Evolutionary conservation across 2,329 filamentous ascomycete genomes (phyloP).

Genomic region (Dactylellina cionopaga): DNA sequence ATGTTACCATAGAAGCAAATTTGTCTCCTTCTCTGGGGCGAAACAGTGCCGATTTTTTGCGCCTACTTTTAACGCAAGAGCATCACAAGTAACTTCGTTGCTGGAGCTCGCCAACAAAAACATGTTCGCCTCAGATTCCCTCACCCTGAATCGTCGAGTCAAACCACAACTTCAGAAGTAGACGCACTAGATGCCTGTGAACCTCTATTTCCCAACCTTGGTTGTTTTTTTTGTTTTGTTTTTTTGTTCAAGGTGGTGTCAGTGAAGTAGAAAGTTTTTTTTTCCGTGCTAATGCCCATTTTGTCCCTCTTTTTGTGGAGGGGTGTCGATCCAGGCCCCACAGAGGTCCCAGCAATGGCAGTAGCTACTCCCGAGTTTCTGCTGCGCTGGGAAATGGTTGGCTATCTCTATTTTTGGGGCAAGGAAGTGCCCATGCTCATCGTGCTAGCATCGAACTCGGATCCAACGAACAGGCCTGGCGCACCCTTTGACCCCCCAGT

Average conservation of each 20-base stretch:
- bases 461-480: conserved; percentile 16
- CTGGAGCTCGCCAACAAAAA: too few relatives aligned
- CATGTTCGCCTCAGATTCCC: too few relatives aligned
- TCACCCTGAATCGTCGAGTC: too few relatives aligned
- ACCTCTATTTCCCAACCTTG: too few relatives aligned
- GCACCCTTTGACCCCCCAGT: too few relatives aligned
- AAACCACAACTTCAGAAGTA: too few relatives aligned
- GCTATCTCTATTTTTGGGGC: conserved; percentile 50
- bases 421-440: conserved; percentile 29
- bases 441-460: conserved; percentile 15
- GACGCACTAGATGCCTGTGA: too few relatives aligned
- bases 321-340: conserved; percentile 29
- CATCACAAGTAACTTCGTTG: too few relatives aligned
- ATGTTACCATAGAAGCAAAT: not conserved
- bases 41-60: conserved; percentile 7
- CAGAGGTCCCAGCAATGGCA: conserved; percentile 4
- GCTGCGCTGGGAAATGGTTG: conserved; percentile 5
- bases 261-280: too few relatives aligned
- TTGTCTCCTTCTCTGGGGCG: not conserved
- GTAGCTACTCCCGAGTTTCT: conserved; percentile 20
- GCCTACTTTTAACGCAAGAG: not conserved
- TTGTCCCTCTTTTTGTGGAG: conserved; percentile 30
- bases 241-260: too few relatives aligned
- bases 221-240: too few relatives aligned
- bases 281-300: conserved; percentile 26